phyloP scores from a whole-genome alignment of 163 green algal species.

The Scenedesmus sp. region DNA sequence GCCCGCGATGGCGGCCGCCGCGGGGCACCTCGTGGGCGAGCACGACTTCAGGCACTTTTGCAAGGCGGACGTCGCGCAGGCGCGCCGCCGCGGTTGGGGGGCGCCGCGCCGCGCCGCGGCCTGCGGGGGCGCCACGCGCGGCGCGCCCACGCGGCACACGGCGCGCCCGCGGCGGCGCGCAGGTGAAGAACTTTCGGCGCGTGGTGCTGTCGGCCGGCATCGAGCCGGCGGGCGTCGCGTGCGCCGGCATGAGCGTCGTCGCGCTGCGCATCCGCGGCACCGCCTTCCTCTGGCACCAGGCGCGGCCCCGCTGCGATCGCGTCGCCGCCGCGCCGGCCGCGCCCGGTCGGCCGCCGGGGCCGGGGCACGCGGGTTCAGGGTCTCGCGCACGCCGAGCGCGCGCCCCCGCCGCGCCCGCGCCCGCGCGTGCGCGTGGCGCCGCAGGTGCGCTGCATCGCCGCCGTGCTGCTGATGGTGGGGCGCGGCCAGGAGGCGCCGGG shows the following conservation, averaged over 20 bases:
- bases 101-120: too few relatives aligned
- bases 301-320: too few relatives aligned
- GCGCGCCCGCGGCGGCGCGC: background rate
- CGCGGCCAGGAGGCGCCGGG: constrained; percentile 73
- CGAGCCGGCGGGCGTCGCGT: constrained; percentile 45
- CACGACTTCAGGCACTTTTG: constrained; percentile 97
- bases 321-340: too few relatives aligned
- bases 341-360: too few relatives aligned
- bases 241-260: constrained; percentile 14
- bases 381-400: background rate
- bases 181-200: constrained; percentile 63
- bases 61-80: constrained; percentile 71
- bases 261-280: constrained; percentile 67
- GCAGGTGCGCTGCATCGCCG: constrained; percentile 92
- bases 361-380: too few relatives aligned
- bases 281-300: constrained; percentile 95
- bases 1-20: constrained; percentile 70
- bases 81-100: background rate
- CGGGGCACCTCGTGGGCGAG: constrained; percentile 77
- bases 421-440: background rate
- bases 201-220: constrained; percentile 73
- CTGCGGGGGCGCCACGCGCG: too few relatives aligned
- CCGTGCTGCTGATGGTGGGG: constrained; percentile 90
- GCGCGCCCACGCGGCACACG: too few relatives aligned
- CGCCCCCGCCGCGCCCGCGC: too few relatives aligned